phyloP scores from a whole-genome alignment of 495 filamentous ascomycete genomes.

The Cudoniella acicularis region DNA sequence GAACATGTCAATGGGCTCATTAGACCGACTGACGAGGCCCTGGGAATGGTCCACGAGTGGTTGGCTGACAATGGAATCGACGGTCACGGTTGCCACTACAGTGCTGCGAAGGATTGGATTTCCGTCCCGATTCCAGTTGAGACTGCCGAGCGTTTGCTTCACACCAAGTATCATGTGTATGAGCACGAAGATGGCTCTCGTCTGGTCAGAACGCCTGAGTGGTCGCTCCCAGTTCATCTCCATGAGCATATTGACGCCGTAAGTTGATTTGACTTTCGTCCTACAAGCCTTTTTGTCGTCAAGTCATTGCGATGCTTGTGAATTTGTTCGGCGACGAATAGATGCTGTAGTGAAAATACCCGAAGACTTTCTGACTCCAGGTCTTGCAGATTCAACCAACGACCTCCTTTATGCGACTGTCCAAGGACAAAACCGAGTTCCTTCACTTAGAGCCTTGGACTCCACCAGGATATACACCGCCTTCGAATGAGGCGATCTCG shows the following conservation, averaged over 20 bases:
- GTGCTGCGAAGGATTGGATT: slow-evolving; percentile 45
- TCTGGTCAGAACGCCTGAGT: slow-evolving; percentile 37
- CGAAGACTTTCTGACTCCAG: no score
- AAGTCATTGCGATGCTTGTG: no score
- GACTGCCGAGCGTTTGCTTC: slow-evolving; percentile 53
- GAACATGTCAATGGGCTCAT: slow-evolving; percentile 29
- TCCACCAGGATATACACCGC: slow-evolving; percentile 12
- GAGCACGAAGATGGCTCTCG: slow-evolving; percentile 38
- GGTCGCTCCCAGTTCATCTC: slow-evolving; percentile 51
- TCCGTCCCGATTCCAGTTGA: slow-evolving; percentile 46
- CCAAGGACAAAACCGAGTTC: slow-evolving; percentile 17
- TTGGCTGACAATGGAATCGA: slow-evolving; percentile 43
- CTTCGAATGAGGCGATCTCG: slow-evolving; percentile 10
- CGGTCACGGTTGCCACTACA: slow-evolving; percentile 33
- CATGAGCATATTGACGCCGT: slow-evolving; percentile 58
- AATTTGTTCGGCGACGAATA: no score
- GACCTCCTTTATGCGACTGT: slow-evolving; percentile 52
- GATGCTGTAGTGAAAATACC: no score
- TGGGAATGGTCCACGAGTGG: slow-evolving; percentile 43
- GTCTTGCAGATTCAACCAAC: slow-evolving; percentile 67
- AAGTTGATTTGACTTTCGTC: no score
- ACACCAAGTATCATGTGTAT: slow-evolving; percentile 57
- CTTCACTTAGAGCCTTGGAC: slow-evolving; percentile 5
- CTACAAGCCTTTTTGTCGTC: no score
- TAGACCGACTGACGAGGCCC: slow-evolving; percentile 36